These are phyloP conservation scores for Pachysandra terminalis DNA, from an alignment of 164 flowering plant genomes.

Conservation along the genomic window DNA sequence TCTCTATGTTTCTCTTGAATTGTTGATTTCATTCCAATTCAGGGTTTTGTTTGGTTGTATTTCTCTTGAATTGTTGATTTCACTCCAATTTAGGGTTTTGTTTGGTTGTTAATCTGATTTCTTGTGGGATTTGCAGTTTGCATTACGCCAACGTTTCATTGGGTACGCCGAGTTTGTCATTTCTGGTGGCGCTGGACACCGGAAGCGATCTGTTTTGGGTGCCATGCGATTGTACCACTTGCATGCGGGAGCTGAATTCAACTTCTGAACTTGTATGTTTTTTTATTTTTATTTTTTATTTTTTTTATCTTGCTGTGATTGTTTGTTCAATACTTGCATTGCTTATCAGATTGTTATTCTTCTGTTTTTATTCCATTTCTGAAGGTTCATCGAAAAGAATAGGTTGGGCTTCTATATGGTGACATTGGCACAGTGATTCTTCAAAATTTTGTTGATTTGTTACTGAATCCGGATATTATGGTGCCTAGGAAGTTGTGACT, in stretches of 20 bases:
- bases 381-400: not conserved
- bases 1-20: not conserved
- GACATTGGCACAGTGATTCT: not conserved
- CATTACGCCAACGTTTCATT: slow-evolving; percentile 70
- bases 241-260: slow-evolving; percentile 28
- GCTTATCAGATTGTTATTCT: not conserved
- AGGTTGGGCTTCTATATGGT: not conserved
- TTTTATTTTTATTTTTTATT: not conserved
- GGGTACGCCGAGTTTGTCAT: slow-evolving; percentile 69
- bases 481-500: not conserved
- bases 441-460: not conserved
- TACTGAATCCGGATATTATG: not conserved
- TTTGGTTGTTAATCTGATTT: too few species aligned
- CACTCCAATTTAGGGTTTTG: too few species aligned
- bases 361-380: not conserved
- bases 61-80: not conserved
- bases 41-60: too few species aligned
- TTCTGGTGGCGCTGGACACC: slow-evolving; percentile 87
- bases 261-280: slow-evolving; percentile 35
- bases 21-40: not conserved
- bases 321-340: too few species aligned
- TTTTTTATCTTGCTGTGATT: not conserved
- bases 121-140: slow-evolving; percentile 48
- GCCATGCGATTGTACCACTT: slow-evolving; percentile 72
- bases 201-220: slow-evolving; percentile 92